Evolutionary conservation across 176 grass and related monocot genomes (phyloP).

Genomic region (Rhynchospora tenuis): DNA sequence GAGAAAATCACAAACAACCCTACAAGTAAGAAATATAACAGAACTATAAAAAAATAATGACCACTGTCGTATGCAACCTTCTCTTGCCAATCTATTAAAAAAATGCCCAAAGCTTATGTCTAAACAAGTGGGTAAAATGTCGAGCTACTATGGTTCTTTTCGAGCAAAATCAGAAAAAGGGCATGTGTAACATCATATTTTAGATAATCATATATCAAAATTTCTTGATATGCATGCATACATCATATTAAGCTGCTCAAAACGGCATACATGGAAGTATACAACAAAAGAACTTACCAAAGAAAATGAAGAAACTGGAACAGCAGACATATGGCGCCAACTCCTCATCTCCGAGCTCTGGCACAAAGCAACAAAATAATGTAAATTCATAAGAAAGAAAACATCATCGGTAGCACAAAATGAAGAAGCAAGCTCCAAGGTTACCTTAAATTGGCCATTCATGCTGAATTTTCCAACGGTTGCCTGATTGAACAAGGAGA

Average conservation of each 20-base stretch:
- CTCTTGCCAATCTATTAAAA: neutral
- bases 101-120: neutral
- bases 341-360: constrained; percentile 58
- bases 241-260: neutral
- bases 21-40: constrained; percentile 9
- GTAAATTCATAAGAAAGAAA: constrained; percentile 14
- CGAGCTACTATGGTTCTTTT: neutral
- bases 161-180: neutral
- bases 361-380: constrained; percentile 6
- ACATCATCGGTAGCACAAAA: constrained; percentile 12
- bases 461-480: constrained; percentile 30
- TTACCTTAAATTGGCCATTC: constrained; percentile 44
- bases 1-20: neutral
- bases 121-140: neutral
- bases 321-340: constrained; percentile 38
- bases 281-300: constrained; percentile 33
- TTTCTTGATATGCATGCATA: neutral
- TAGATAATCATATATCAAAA: neutral
- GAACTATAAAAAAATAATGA: neutral
- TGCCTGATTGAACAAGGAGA: constrained; percentile 50
- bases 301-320: constrained; percentile 34
- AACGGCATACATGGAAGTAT: neutral
- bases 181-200: neutral
- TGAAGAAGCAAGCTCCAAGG: neutral
- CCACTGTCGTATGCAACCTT: neutral